A percentile compares a stretch with the other conserved stretches of the same genome.
Conservation (phyloP, 495 filamentous ascomycete species). For the Usnea hakonensis region DNA sequence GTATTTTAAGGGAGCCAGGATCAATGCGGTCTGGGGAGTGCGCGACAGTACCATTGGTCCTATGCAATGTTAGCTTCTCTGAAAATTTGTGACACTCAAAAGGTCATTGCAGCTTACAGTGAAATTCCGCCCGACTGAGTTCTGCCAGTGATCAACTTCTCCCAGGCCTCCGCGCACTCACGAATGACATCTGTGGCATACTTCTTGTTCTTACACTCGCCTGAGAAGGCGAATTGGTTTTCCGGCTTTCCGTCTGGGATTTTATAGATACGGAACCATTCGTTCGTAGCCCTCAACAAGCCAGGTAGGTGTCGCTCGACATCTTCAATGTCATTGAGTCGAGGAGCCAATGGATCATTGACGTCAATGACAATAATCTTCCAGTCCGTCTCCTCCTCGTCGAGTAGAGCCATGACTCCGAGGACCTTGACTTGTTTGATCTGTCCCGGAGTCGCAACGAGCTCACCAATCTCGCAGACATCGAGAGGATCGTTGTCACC, state of each 20-base stretch:
- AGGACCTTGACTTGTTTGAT: constrained; percentile 99
- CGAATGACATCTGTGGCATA: constrained; percentile 83
- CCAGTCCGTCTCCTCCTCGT: constrained; percentile 99
- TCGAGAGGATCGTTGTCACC: constrained; percentile 99
- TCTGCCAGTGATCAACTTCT: constrained; percentile 89
- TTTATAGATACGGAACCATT: constrained; percentile 99
- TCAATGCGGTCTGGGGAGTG: constrained; percentile 62
- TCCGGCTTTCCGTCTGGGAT: constrained; percentile 99
- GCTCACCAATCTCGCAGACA: constrained; percentile 98
- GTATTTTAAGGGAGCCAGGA: constrained; percentile 30
- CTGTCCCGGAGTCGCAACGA: constrained; percentile 89
- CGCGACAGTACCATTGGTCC: constrained; percentile 68
- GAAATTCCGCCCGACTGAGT: constrained; percentile 64
- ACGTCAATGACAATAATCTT: constrained; percentile 99
- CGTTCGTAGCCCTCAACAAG: constrained; percentile 93
- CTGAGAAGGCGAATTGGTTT: constrained; percentile 99
- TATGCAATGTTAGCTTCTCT: constrained; percentile 36
- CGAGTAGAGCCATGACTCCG: constrained; percentile 97
- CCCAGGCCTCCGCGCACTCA: constrained; percentile 96
- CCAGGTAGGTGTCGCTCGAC: constrained; percentile 98
- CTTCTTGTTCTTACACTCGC: constrained; percentile 99
- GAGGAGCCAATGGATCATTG: constrained; percentile 91
- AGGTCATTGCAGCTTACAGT: constrained; percentile 53
- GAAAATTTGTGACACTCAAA: background rate
- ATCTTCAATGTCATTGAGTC: constrained; percentile 98